A percentile compares a stretch with the other conserved stretches of the same genome.
Conservation (phyloP, 1,139 yeast genomes). For the Schizosaccharomyces versatilis region DNA sequence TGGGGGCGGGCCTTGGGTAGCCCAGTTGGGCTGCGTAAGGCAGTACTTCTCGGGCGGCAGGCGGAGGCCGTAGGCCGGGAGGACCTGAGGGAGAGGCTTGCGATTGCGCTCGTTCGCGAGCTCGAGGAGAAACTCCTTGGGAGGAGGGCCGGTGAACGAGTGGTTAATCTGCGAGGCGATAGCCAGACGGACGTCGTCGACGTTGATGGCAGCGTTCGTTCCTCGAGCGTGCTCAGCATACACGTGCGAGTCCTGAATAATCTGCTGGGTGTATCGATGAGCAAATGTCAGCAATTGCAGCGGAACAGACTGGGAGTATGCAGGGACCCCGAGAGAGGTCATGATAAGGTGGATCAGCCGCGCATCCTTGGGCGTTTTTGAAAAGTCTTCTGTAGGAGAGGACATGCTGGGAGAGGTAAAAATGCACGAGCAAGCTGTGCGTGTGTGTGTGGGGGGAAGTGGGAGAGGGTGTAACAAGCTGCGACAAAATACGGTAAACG, state of each 20-base stretch:
- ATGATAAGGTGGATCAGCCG: slow-evolving; percentile 68
- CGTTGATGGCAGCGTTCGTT: slow-evolving; percentile 22
- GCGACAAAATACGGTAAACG: too few species aligned
- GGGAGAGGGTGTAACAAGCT: too few species aligned
- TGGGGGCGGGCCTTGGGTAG: slow-evolving; percentile 13
- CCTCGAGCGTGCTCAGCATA: slow-evolving; percentile 54
- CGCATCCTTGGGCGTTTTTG: slow-evolving; percentile 54
- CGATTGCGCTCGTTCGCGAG: slow-evolving; percentile 81
- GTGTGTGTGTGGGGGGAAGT: too few species aligned
- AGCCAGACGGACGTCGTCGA: slow-evolving; percentile 80
- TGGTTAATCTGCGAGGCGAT: slow-evolving; percentile 82
- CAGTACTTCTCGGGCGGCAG: slow-evolving; percentile 96
- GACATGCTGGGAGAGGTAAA: too few species aligned
- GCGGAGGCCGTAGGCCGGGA: slow-evolving; percentile 79
- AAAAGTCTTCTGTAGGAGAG: slow-evolving; percentile 1
- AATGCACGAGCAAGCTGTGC: too few species aligned
- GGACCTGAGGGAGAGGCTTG: slow-evolving; percentile 73
- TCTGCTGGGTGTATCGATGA: slow-evolving; percentile 57
- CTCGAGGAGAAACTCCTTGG: slow-evolving; percentile 72
- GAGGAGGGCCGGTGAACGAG: slow-evolving; percentile 89
- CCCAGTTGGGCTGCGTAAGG: slow-evolving; percentile 64
- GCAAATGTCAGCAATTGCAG: slow-evolving; percentile 92
- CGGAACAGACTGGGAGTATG: slow-evolving; percentile 88
- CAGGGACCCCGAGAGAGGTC: slow-evolving; percentile 81
- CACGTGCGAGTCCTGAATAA: slow-evolving; percentile 67